Base-by-base conservation (phyloP, 1,284 basidiomycete genomes). In the Cystobasidium slooffiae region DNA sequence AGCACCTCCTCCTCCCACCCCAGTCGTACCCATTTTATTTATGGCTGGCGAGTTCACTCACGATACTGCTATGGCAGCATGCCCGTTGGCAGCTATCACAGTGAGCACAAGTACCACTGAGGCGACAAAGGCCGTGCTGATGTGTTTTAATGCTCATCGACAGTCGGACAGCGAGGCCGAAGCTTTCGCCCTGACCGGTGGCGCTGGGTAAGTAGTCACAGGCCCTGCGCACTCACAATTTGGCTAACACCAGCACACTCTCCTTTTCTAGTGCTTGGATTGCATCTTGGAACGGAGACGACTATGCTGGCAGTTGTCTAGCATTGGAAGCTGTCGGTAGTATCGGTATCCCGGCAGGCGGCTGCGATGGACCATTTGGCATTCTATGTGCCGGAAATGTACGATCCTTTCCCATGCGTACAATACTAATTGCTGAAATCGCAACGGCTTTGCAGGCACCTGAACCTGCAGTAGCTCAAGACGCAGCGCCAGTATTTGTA, bases 231-330 rank as follows among this genome's bases (percentile, higher is more conserved):
- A 10, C 22, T 22, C 16, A 37, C n/a, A 1, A 7, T 59, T 8
- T n/a, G 22, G 56, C 56, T 59, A 43, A 59, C 8, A 31, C 56
- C 3, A 44, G 20, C 6, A 7, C 22, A 4, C 6, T 20, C 10
- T 37, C 41, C 12, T 16, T 16, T 20, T 16, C 16, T 41, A 62
- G 59, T 8, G 59, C 59, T 12, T 62, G 59, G 37, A 62, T 62
- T 7, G 44, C 18, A 12, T 43, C 59, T n/a, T 62, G 59, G 59
- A 62, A 62, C 16, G 44, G 41, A 7, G 59, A 62, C 39, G 44
- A 43, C 39, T 62, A 62, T n/a, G 20, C n/a, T 43, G 59, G 37
- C 12, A 62, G 41, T 20, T 62, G 39, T 47, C 41, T 62, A 62
- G 59, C 59, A 14, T 24, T 62, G 41, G 39, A 62, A 20, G n/a